A percentile compares a stretch with the other conserved stretches of the same genome.
Evolutionary conservation across 2,329 filamentous ascomycete genomes (phyloP).

Genomic region (Neofusicoccum sp.): DNA sequence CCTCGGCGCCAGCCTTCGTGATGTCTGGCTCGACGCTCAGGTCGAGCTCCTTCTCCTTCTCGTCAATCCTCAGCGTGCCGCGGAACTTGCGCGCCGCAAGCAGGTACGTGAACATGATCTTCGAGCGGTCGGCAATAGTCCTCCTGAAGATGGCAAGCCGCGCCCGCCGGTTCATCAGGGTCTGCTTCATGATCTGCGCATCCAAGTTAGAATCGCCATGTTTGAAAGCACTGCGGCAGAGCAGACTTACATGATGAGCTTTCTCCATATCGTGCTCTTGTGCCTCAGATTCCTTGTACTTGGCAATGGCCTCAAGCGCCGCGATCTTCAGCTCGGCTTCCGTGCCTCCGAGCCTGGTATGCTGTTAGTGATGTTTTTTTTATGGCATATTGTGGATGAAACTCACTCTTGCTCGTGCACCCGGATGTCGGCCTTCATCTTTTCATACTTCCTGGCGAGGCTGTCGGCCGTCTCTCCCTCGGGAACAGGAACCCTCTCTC

Average conservation of each 20-base stretch:
- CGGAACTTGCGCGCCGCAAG: slow-evolving; percentile 88
- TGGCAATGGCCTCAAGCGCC: slow-evolving; percentile 35
- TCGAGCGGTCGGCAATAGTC: slow-evolving; percentile 81
- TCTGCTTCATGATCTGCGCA: slow-evolving; percentile 49
- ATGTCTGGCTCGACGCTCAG: slow-evolving; percentile 72
- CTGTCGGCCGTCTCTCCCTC: slow-evolving; percentile 34
- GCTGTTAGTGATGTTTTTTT: not conserved
- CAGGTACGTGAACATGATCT: slow-evolving; percentile 84
- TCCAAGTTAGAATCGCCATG: not conserved
- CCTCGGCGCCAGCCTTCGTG: slow-evolving; percentile 68
- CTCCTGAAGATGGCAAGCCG: slow-evolving; percentile 83
- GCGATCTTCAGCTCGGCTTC: slow-evolving; percentile 32
- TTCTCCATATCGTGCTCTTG: slow-evolving; percentile 28
- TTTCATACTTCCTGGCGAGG: slow-evolving; percentile 35
- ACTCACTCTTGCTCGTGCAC: slow-evolving; percentile 31
- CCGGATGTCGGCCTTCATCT: slow-evolving; percentile 33
- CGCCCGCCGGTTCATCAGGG: slow-evolving; percentile 68
- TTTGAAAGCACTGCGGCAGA: not conserved
- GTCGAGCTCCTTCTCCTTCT: slow-evolving; percentile 72
- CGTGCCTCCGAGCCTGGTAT: slow-evolving; percentile 36
- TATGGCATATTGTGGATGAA: not conserved
- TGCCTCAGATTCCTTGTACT: slow-evolving; percentile 24
- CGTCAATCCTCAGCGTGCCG: slow-evolving; percentile 78
- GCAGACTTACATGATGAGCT: slow-evolving; percentile 43
- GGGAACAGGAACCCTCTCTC: slow-evolving; percentile 34